Evolutionary conservation across 1,284 basidiomycete species (phyloP).

Genomic region (Sporisorium scitamineum): DNA sequence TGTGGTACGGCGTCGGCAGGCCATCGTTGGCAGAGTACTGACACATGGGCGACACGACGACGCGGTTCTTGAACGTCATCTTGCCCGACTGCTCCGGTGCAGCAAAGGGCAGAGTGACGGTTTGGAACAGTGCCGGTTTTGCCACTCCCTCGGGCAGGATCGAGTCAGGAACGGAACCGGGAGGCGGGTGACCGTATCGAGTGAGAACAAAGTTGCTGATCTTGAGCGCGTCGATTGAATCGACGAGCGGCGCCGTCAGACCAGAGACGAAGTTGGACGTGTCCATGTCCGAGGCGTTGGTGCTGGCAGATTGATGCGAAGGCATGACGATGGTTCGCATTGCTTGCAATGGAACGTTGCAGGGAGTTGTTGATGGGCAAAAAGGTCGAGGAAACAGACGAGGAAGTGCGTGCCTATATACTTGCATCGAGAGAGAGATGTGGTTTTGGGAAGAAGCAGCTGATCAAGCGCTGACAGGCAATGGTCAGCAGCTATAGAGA

Average conservation of each 20-base stretch:
- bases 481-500: background rate
- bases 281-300: slow-evolving; percentile 27
- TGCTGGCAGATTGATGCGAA: slow-evolving; percentile 13
- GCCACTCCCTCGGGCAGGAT: slow-evolving; percentile 48
- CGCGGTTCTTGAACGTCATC: slow-evolving; percentile 62
- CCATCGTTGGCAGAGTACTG: slow-evolving; percentile 63
- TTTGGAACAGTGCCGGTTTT: slow-evolving; percentile 58
- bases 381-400: background rate
- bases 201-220: slow-evolving; percentile 42
- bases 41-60: slow-evolving; percentile 64
- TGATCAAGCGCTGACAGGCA: background rate
- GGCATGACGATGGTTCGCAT: slow-evolving; percentile 12
- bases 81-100: slow-evolving; percentile 9
- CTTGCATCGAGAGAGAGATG: background rate
- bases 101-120: slow-evolving; percentile 48
- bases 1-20: slow-evolving; percentile 63
- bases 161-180: slow-evolving; percentile 57
- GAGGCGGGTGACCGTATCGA: slow-evolving; percentile 46
- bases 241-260: slow-evolving; percentile 29
- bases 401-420: slow-evolving; percentile 8
- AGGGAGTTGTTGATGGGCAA: background rate
- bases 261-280: slow-evolving; percentile 46
- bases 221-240: slow-evolving; percentile 41
- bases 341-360: background rate
- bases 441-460: background rate